Evolutionary conservation across 2,329 filamentous ascomycete genomes (phyloP).

Genomic region (Colletotrichum sp.): DNA sequence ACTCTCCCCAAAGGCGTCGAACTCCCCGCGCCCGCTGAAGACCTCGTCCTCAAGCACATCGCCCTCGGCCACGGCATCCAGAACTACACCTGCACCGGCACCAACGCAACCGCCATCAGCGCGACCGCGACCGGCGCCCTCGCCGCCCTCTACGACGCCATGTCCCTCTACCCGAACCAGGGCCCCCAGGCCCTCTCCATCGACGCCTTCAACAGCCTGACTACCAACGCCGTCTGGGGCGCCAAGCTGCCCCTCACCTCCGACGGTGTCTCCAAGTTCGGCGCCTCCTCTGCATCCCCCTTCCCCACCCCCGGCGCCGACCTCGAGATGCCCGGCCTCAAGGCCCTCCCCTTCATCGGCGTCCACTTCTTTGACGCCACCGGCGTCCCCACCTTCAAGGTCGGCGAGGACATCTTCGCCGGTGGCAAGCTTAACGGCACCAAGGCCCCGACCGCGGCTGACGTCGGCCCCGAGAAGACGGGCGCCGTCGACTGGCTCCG

Average conservation of each 20-base stretch:
- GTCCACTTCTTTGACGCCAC: slow-evolving; percentile 69
- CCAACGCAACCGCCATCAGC: slow-evolving; percentile 54
- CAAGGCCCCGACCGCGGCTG: slow-evolving; percentile 55
- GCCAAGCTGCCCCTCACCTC: slow-evolving; percentile 55
- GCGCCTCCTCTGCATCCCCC: slow-evolving; percentile 49
- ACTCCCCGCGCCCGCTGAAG: slow-evolving; percentile 46
- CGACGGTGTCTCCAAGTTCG: slow-evolving; percentile 36
- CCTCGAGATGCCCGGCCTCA: slow-evolving; percentile 39
- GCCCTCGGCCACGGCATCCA: slow-evolving; percentile 69
- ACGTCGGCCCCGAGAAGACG: slow-evolving; percentile 50
- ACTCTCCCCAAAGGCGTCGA: slow-evolving; percentile 37
- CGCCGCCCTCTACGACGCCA: slow-evolving; percentile 65
- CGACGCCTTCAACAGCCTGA: slow-evolving; percentile 44
- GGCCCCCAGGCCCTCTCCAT: slow-evolving; percentile 38
- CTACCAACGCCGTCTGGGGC: slow-evolving; percentile 43
- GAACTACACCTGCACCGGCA: slow-evolving; percentile 67
- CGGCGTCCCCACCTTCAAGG: slow-evolving; percentile 64
- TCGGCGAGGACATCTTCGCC: slow-evolving; percentile 48
- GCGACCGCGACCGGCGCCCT: slow-evolving; percentile 63
- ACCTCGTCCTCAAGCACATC: slow-evolving; percentile 55
- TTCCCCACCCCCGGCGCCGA: slow-evolving; percentile 45
- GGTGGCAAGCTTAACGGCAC: slow-evolving; percentile 55
- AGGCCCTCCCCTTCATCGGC: slow-evolving; percentile 54
- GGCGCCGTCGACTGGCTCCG: slow-evolving; percentile 62
- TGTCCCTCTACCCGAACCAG: slow-evolving; percentile 53